Evolutionary conservation across 805 yeast species (phyloP).

Genomic region (Saccharomycopsis sp.): DNA sequence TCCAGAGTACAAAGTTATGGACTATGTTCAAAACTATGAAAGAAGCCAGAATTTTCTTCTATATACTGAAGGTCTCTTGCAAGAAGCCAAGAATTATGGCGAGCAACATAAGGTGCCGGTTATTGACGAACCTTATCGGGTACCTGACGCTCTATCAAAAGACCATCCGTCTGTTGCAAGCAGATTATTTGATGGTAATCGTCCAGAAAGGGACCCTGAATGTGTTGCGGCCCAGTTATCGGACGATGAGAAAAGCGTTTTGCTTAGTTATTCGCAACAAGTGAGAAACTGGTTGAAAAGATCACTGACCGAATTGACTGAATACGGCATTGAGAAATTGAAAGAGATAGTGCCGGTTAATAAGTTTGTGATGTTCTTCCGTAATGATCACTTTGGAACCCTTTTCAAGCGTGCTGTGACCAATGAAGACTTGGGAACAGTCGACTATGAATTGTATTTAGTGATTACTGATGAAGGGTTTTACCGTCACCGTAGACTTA

Average conservation of each 20-base stretch:
- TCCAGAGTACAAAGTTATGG: conserved; percentile 31
- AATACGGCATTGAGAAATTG: conserved; percentile 50
- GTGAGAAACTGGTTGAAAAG: conserved; percentile 47
- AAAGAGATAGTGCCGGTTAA: conserved; percentile 41
- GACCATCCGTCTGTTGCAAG: too few species aligned
- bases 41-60: conserved; percentile 52
- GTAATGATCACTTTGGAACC: conserved; percentile 87
- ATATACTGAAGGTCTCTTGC: conserved; percentile 33
- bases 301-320: conserved; percentile 73
- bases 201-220: conserved; percentile 27
- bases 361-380: conserved; percentile 64
- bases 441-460: conserved; percentile 45
- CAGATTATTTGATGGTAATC: conserved; percentile 23
- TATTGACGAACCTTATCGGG: conserved; percentile 1
- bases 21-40: conserved; percentile 46
- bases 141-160: conserved; percentile 21
- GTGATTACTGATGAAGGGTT: conserved; percentile 75
- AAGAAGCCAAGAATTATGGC: conserved; percentile 10
- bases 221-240: too few species aligned
- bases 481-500: conserved; percentile 39
- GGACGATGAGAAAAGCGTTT: conserved; percentile 7
- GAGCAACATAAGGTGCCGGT: conserved; percentile 9
- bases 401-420: conserved; percentile 34
- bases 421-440: conserved; percentile 31
- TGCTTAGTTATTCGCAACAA: conserved; percentile 5